phyloP scores from a whole-genome alignment of 2,329 filamentous ascomycete genomes.

The Metarhizium robertsii region DNA sequence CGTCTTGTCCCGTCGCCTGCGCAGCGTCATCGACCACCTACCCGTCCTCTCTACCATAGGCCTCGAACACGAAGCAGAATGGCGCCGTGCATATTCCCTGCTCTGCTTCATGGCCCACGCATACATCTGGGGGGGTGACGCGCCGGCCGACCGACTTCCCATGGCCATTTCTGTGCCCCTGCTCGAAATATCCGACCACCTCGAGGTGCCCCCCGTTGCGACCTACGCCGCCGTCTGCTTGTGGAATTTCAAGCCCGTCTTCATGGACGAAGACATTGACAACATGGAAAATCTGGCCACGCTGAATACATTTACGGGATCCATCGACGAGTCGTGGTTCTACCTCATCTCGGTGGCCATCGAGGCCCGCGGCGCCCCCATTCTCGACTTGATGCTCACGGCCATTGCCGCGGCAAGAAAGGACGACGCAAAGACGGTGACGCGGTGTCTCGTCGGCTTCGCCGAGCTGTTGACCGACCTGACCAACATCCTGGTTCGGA shows the following conservation, averaged over 20 bases:
- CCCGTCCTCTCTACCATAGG: conserved; percentile 76
- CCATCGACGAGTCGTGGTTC: conserved; percentile 96
- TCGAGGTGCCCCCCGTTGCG: conserved; percentile 85
- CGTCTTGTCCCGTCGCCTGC: conserved; percentile 75
- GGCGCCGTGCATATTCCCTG: conserved; percentile 85
- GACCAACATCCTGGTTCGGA: conserved; percentile 66
- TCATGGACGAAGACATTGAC: conserved; percentile 71
- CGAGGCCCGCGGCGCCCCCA: conserved; percentile 80
- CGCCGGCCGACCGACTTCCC: conserved; percentile 69
- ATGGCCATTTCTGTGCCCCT: conserved; percentile 77
- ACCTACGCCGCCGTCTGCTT: conserved; percentile 87
- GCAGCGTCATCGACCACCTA: conserved; percentile 68
- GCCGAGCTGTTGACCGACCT: conserved; percentile 85
- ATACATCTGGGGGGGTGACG: conserved; percentile 93
- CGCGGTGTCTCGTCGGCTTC: conserved; percentile 67
- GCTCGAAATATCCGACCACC: conserved; percentile 61
- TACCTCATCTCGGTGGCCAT: conserved; percentile 94
- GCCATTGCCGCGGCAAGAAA: conserved; percentile 73
- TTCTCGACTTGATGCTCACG: conserved; percentile 78
- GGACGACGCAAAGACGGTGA: conserved; percentile 62
- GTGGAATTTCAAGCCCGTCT: conserved; percentile 96
- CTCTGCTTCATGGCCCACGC: conserved; percentile 87
- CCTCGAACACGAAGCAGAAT: conserved; percentile 78
- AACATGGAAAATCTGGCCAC: conserved; percentile 81
- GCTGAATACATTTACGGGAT: conserved; percentile 84